A percentile compares a stretch with the other conserved stretches of the same genome.
Evolutionary conservation across 345 rosid species (phyloP).

Genomic region (Acer saccharum): DNA sequence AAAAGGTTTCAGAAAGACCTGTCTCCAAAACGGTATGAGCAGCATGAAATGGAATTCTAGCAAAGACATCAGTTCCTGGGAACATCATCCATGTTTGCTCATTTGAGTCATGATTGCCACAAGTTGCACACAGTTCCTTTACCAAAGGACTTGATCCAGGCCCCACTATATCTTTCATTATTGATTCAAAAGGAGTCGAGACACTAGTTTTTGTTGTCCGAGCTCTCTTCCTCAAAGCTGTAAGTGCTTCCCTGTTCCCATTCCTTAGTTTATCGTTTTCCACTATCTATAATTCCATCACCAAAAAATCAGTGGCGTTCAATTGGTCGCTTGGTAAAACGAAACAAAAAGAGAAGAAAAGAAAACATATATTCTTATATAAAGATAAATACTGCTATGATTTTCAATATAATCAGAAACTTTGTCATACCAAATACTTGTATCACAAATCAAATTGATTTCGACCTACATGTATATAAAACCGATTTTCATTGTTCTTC

Average conservation of each 20-base stretch:
- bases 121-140: constrained; percentile 75
- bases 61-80: constrained; percentile 77
- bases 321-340: not conserved
- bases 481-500: not conserved
- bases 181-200: constrained; percentile 63
- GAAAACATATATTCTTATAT: not conserved
- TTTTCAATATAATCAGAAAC: constrained; percentile 16
- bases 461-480: not conserved
- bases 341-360: not conserved
- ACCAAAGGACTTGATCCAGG: constrained; percentile 58
- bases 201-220: constrained; percentile 71
- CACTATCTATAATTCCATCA: constrained; percentile 51
- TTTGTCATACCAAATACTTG: not conserved
- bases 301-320: constrained; percentile 1
- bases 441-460: not conserved
- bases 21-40: constrained; percentile 76
- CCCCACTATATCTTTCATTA: constrained; percentile 66
- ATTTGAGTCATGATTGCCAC: constrained; percentile 67
- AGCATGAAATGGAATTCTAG: constrained; percentile 74
- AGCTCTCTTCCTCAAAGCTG: constrained; percentile 78
- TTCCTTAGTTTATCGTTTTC: constrained; percentile 78
- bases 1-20: constrained; percentile 42
- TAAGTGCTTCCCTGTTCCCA: constrained; percentile 78
- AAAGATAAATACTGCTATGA: not conserved
- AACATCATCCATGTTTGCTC: constrained; percentile 86